phyloP scores from a whole-genome alignment of 129 eudicot genomes.

The Arctium minus region DNA sequence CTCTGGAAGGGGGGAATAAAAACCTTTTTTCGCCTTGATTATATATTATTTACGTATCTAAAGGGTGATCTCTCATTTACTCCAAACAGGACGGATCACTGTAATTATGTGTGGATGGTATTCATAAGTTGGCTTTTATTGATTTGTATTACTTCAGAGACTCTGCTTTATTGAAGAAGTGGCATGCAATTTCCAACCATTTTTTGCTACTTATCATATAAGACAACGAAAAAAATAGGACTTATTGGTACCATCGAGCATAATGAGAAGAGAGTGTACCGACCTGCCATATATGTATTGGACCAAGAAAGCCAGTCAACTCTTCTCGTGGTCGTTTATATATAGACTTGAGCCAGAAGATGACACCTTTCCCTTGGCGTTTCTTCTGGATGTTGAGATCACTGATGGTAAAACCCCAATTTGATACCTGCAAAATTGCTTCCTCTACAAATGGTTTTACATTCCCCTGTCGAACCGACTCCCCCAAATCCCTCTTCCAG shows the following conservation, averaged over 20 bases:
- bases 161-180: too few relatives aligned
- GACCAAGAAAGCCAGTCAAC: slow-evolving; percentile 81
- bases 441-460: slow-evolving; percentile 81
- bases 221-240: neutral
- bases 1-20: too few relatives aligned
- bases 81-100: neutral
- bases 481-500: slow-evolving; percentile 79
- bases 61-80: neutral
- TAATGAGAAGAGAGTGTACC: slow-evolving; percentile 24
- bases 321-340: slow-evolving; percentile 44
- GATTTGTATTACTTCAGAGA: neutral
- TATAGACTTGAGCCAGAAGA: slow-evolving; percentile 60
- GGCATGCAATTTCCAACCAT: neutral
- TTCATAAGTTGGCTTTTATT: neutral
- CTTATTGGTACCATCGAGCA: slow-evolving; percentile 2
- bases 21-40: too few relatives aligned
- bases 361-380: slow-evolving; percentile 42
- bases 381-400: slow-evolving; percentile 64
- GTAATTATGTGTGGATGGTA: neutral
- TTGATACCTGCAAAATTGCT: slow-evolving; percentile 75
- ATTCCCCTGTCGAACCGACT: slow-evolving; percentile 71
- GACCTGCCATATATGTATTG: slow-evolving; percentile 98
- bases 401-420: slow-evolving; percentile 78
- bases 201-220: neutral
- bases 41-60: too few relatives aligned